Base-by-base conservation (phyloP, 1,284 basidiomycete species). In the Fomitopsis betulina region DNA sequence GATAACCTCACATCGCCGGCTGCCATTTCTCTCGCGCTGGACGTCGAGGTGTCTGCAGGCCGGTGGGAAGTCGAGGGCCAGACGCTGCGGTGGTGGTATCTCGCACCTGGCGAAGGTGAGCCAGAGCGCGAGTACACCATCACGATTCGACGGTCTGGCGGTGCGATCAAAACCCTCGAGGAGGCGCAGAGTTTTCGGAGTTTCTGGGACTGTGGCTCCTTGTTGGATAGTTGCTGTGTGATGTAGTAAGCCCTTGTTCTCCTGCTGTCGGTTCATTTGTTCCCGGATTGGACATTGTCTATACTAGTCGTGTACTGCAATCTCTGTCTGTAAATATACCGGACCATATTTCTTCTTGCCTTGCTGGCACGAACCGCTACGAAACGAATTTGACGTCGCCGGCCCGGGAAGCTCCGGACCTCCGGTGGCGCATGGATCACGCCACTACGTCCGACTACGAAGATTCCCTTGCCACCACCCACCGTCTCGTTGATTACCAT, bases 11-110 rank as follows among this genome's bases (percentile, higher is more conserved):
- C 58, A 33, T 56, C 60, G n/a, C 47, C 54, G 9, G 51, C 40
- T 19, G 35, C 63, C 5, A 53, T 58, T 23, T 60, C 67, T 19
- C 75, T 79, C 49, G 68, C 76, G 25, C 64, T 87, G 21, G 70
- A 75, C 30, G 77, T 87, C 9, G 70, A 75, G 12, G 82, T 87
- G 1, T 89, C 89, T 3, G 79, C 77, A 1, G 95, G 95, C 1
- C 69, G 77, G 39, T 93, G 83, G 77, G 79, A 79, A 60, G 75
- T 92, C 8, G 76, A 83, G 8, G 93, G 91, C 2, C 87, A 89
- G 75, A 81, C 75, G 38, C 71, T 98, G 55, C 79, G 79, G 63
- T 98, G 96, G 96, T 94, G 85, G 81, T 96, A 97, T 70, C 79
- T 81, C 33, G 79, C 86, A 0, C 91, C 92, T 1, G 61, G 65